A percentile compares a stretch with the other conserved stretches of the same genome.
phyloP scores from a whole-genome alignment of 352 stramenopile genomes.

The Globisporangium ultimum region DNA sequence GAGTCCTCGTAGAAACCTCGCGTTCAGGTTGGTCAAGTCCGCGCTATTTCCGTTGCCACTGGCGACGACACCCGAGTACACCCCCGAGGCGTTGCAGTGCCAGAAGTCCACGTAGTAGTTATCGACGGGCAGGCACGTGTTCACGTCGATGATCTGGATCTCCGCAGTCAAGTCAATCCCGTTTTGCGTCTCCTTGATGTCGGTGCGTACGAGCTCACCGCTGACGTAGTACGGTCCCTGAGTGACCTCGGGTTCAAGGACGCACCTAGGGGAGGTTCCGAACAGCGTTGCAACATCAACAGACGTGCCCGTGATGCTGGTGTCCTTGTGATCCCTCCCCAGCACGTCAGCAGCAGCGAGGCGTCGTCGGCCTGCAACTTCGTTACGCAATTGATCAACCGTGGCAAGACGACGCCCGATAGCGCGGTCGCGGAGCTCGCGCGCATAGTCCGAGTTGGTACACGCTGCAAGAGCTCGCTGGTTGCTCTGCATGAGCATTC shows the following conservation, averaged over 20 bases:
- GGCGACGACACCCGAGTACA: conserved; percentile 10
- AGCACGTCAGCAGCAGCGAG: conserved; percentile 3
- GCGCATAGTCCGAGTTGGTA: neutral
- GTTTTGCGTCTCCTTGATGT: conserved; percentile 6
- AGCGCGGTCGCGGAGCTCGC: conserved; percentile 5
- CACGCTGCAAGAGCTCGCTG: conserved; percentile 12
- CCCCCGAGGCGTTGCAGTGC: conserved; percentile 13
- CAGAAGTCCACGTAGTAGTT: conserved; percentile 13
- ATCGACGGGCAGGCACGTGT: conserved; percentile 9
- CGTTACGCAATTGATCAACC: conserved; percentile 3
- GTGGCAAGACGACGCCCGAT: neutral
- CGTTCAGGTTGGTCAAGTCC: neutral
- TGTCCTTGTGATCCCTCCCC: conserved; percentile 4
- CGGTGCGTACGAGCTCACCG: conserved; percentile 8
- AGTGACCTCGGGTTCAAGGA: conserved; percentile 10
- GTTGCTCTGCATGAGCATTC: conserved; percentile 4
- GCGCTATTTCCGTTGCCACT: conserved; percentile 3
- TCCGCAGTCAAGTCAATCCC: conserved; percentile 5
- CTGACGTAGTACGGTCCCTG: conserved; percentile 14
- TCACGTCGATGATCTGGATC: conserved; percentile 14
- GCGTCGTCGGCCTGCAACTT: neutral
- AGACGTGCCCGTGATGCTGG: neutral
- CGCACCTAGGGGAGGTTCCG: neutral
- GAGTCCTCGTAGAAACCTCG: conserved; percentile 9
- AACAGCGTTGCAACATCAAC: neutral